phyloP scores from a whole-genome alignment of 2,329 filamentous ascomycete species.

The Paraphoma sp. region DNA sequence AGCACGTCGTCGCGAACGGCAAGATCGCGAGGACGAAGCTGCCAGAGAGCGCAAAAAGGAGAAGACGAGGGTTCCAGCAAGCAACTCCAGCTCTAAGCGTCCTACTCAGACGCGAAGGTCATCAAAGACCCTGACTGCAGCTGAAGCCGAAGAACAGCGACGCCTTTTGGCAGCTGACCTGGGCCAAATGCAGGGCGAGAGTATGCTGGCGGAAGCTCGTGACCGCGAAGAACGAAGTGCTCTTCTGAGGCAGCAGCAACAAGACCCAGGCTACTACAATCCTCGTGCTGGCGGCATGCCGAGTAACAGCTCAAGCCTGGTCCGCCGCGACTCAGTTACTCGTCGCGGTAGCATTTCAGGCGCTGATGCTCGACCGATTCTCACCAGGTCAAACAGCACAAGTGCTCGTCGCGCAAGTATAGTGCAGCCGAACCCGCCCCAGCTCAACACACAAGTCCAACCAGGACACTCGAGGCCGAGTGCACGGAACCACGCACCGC shows the following conservation, averaged over 20 bases:
- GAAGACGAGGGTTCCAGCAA: constrained; percentile 22
- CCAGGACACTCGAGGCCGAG: constrained; percentile 23
- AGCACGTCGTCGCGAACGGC: constrained; percentile 1
- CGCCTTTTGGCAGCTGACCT: constrained; percentile 28
- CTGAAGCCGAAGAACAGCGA: constrained; percentile 20
- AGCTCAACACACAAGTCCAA: constrained; percentile 13
- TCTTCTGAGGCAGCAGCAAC: constrained; percentile 26
- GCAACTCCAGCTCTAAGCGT: constrained; percentile 19
- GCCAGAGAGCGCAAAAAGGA: constrained; percentile 24
- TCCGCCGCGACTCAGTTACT: constrained; percentile 23
- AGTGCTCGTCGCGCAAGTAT: constrained; percentile 29
- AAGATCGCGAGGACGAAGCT: constrained; percentile 12
- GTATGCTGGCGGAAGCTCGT: constrained; percentile 25
- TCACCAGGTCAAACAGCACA: constrained; percentile 23
- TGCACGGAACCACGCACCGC: constrained; percentile 21
- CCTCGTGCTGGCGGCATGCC: constrained; percentile 23
- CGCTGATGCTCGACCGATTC: constrained; percentile 13
- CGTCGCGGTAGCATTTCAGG: constrained; percentile 29
- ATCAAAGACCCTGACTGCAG: constrained; percentile 26
- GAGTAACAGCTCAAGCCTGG: constrained; percentile 9
- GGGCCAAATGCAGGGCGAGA: constrained; percentile 30
- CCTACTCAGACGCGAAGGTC: constrained; percentile 22
- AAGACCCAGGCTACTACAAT: constrained; percentile 30
- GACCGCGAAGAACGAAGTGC: constrained; percentile 33
- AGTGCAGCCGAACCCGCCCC: constrained; percentile 28